Base-by-base conservation (phyloP, 257 asterid genomes). In the Nicotiana undulata region DNA sequence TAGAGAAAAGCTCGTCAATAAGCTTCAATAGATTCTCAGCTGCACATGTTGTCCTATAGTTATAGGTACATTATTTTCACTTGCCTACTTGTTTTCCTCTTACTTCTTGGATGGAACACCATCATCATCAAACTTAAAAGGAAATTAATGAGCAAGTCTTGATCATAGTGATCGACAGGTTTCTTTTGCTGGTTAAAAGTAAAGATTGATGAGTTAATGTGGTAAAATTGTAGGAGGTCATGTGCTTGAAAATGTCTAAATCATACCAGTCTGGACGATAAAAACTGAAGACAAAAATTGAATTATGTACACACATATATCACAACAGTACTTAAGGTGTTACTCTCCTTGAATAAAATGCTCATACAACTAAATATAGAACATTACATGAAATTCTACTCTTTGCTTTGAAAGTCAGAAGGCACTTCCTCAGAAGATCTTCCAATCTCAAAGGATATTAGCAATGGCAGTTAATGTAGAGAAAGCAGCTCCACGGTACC, bases 401-500 rank as follows among this genome's bases (percentile, higher is more conserved):
- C 32, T 11, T 9, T 24, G 32, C n/a, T 61, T 26, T 61, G 67
- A 12, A 55, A 55, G 61, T 55, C 61, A 55, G 22, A 17, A 55
- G 24, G 61, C 24, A 55, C 61, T 55, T 16, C 22, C 61, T 55
- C 61, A 6, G 61, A 18, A 17, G 11, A 55, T 55, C 22, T 17
- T 55, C 11, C 59, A 5, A 52, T 29, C 32, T 59, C 64, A 58
- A 63, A 83, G 31, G 75, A 22, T 79, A 22, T 79, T 84, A 76
- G 68, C 77, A 10, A 90, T 85, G 88, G 88, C 11, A 18, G 76
- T 60, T 68, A 80, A 85, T 13, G 60, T n/a, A 51, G 51, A 26
- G 31, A 81, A 82, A 8, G 63, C 87, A 31, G 77, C 85, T 40
- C 65, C 82, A 58, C 81, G 92, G 90, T 87, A 85, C 2, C 49